Evolutionary conservation across 2,329 filamentous ascomycete species (phyloP).

Genomic region (Aspergillus sp.): DNA sequence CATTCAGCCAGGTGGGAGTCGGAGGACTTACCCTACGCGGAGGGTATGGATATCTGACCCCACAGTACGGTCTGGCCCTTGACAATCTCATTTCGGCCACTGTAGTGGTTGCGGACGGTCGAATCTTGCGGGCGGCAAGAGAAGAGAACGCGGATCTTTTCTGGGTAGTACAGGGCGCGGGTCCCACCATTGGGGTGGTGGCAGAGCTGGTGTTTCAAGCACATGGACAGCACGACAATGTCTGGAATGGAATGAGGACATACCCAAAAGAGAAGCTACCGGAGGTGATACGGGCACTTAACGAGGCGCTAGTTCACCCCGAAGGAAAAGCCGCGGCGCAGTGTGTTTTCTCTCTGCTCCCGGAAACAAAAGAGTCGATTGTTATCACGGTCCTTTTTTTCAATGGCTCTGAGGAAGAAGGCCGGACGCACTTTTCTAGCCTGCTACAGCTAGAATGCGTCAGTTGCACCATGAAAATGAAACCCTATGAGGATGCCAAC

Average conservation of each 20-base stretch:
- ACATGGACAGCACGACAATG: conserved; percentile 14
- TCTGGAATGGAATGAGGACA: conserved; percentile 15
- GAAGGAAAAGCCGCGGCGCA: conserved; percentile 13
- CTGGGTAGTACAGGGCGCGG: conserved; percentile 38
- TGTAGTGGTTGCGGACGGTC: conserved; percentile 30
- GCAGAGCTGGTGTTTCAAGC: conserved; percentile 29
- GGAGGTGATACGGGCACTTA: conserved; percentile 15
- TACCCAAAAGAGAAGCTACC: conserved; percentile 2
- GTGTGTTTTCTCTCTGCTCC: conserved; percentile 14
- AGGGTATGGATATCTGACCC: conserved; percentile 48
- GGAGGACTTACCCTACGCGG: conserved; percentile 50
- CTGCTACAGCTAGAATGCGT: conserved; percentile 27
- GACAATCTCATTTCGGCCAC: conserved; percentile 36
- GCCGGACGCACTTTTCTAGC: conserved; percentile 22
- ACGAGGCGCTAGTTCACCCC: conserved; percentile 10
- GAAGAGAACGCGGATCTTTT: conserved; percentile 39
- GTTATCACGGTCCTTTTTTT: conserved; percentile 20
- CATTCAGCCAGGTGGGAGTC: conserved; percentile 52
- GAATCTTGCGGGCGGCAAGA: conserved; percentile 27
- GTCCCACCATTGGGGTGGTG: conserved; percentile 35
- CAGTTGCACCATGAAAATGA: conserved; percentile 21
- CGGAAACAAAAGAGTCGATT: conserved; percentile 12
- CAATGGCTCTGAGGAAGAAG: conserved; percentile 26
- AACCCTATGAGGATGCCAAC: conserved; percentile 32
- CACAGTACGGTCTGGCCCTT: conserved; percentile 44